Percentiles rank a stretch among this genome's conserved stretches.
phyloP scores from a whole-genome alignment of 805 yeast species.

The Metschnikowia hibisci region DNA sequence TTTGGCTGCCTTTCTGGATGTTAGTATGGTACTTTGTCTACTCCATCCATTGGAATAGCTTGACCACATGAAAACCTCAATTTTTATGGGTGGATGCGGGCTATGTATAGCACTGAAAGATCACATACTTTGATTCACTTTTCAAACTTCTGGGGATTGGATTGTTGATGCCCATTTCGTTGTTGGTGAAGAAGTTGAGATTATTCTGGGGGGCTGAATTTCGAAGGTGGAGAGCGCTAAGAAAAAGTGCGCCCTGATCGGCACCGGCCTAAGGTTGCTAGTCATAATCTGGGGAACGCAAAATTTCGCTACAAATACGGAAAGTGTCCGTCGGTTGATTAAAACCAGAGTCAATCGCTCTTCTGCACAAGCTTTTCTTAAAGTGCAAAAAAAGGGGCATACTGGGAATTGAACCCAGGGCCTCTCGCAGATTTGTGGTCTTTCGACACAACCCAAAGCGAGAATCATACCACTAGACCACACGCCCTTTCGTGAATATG shows the following conservation, averaged over 20 bases:
- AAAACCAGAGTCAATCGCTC: too few species aligned
- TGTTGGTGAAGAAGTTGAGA: background rate
- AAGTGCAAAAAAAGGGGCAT: constrained; percentile 30
- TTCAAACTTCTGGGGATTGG: constrained; percentile 90
- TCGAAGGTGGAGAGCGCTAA: background rate
- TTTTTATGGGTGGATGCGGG: background rate
- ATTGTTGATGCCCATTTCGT: constrained; percentile 63
- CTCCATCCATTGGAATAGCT: background rate
- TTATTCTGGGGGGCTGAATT: background rate
- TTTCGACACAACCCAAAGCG: constrained; percentile 13
- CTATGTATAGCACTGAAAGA: background rate
- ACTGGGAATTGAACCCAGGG: constrained; percentile 63
- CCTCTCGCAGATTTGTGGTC: constrained; percentile 45
- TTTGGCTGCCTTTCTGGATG: constrained; percentile 81
- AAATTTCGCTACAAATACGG: background rate
- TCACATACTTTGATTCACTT: constrained; percentile 76
- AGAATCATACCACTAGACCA: constrained; percentile 22
- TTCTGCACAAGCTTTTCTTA: too few species aligned
- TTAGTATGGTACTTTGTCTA: background rate
- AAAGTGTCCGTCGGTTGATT: too few species aligned
- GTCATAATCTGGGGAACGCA: constrained; percentile 6
- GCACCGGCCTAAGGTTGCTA: background rate
- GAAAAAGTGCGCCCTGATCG: constrained; percentile 4
- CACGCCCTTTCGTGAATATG: constrained; percentile 15
- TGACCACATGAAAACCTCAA: background rate